Percentiles rank a stretch among this genome's conserved stretches.
These are phyloP conservation scores for Calonectria leucothoes DNA, from an alignment of 2,329 filamentous ascomycete genomes.

Conservation along the genomic window DNA sequence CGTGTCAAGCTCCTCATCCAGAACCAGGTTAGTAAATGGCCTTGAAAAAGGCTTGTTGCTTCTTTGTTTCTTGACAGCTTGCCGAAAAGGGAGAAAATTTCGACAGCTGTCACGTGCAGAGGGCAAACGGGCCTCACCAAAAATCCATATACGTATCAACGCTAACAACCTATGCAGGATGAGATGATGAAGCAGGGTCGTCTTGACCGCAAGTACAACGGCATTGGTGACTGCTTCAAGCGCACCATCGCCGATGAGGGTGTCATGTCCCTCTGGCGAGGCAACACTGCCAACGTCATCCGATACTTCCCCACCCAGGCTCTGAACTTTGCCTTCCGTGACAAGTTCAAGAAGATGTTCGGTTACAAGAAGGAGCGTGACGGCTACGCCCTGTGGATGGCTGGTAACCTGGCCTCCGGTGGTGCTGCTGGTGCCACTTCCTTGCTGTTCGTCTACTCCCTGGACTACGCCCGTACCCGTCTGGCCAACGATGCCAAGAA, in stretches of 20 bases:
- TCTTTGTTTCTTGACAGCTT: background rate
- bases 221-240: conserved; percentile 95
- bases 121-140: background rate
- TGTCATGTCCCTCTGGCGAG: conserved; percentile 96
- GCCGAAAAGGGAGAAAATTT: background rate
- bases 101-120: conserved; percentile 14
- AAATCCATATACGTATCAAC: background rate
- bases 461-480: conserved; percentile 99
- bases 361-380: conserved; percentile 99
- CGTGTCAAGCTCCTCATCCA: conserved; percentile 99
- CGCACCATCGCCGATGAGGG: conserved; percentile 92
- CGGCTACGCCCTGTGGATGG: conserved; percentile 99
- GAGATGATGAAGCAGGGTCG: conserved; percentile 99
- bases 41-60: background rate
- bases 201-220: conserved; percentile 96
- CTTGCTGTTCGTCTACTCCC: conserved; percentile 99
- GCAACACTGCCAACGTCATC: conserved; percentile 99
- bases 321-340: conserved; percentile 99
- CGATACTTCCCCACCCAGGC: conserved; percentile 99
- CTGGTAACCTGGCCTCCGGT: conserved; percentile 99
- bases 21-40: conserved; percentile 86
- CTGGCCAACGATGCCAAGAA: conserved; percentile 99
- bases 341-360: conserved; percentile 99
- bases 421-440: conserved; percentile 99
- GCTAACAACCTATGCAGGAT: conserved; percentile 74